Evolutionary conservation across 192 early-diverging fungal genomes (phyloP).

Genomic region (Linnemannia schmuckeri): DNA sequence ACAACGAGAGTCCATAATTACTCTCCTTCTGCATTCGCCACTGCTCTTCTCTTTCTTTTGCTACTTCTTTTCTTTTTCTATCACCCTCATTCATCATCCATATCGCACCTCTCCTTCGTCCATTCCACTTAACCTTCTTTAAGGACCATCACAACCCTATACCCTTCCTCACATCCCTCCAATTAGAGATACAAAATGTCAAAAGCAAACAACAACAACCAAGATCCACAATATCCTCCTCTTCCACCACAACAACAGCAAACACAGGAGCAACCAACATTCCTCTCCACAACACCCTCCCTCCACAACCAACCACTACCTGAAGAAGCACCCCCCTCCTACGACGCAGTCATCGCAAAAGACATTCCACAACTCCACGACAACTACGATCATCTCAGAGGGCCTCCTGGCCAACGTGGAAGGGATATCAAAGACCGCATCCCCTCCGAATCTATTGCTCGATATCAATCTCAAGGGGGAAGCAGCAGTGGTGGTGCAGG

Average conservation of each 20-base stretch:
- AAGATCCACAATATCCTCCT: background rate
- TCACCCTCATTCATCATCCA: background rate
- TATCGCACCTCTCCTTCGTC: background rate
- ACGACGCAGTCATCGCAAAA: slow-evolving; percentile 40
- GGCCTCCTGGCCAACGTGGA: slow-evolving; percentile 28
- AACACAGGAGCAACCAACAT: background rate
- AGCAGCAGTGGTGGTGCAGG: slow-evolving; percentile 1
- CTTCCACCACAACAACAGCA: background rate
- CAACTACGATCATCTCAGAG: slow-evolving; percentile 42
- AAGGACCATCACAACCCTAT: background rate
- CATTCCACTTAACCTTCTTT: background rate
- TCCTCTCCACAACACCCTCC: background rate
- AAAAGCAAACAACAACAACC: background rate
- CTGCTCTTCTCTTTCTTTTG: background rate
- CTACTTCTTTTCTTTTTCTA: background rate
- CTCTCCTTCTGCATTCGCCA: background rate
- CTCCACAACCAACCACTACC: background rate
- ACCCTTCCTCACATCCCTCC: background rate
- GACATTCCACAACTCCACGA: slow-evolving; percentile 42
- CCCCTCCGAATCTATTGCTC: slow-evolving; percentile 29
- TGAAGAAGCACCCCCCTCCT: slow-evolving; percentile 42
- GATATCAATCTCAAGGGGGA: slow-evolving; percentile 2
- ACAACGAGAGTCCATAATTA: background rate
- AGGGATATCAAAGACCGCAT: slow-evolving; percentile 31
- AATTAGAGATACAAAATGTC: background rate